Conservation (phyloP, 176 grass and related monocot genomes). For the Triticum monococcum region DNA sequence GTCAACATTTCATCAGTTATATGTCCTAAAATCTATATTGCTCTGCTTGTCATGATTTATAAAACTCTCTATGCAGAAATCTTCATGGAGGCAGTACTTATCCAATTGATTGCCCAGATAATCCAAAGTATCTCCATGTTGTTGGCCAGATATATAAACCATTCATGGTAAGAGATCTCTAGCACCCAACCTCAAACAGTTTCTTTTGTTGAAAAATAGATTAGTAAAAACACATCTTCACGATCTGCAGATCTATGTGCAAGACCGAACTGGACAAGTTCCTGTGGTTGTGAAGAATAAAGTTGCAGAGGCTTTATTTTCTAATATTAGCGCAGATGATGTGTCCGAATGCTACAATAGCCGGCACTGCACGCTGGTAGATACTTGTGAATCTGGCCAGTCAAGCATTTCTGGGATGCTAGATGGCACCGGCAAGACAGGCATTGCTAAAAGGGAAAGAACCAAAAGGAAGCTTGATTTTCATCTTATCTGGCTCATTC, state of each 20-base stretch:
- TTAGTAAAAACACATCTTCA: not conserved
- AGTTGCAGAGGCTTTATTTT: slow-evolving; percentile 65
- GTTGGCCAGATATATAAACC: slow-evolving; percentile 54
- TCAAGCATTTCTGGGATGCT: not conserved
- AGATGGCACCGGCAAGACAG: not conserved
- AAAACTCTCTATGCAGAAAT: slow-evolving; percentile 40
- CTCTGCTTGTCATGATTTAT: not conserved
- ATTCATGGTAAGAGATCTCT: slow-evolving; percentile 43
- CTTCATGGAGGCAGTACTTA: not conserved
- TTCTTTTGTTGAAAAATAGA: slow-evolving; percentile 11
- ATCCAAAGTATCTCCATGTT: slow-evolving; percentile 54
- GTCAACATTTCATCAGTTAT: not conserved
- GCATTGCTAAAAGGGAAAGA: slow-evolving; percentile 12
- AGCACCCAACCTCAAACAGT: not conserved
- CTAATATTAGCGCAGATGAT: slow-evolving; percentile 52
- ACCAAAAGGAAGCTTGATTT: slow-evolving; percentile 40
- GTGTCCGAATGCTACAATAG: slow-evolving; percentile 40
- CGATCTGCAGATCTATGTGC: slow-evolving; percentile 41
- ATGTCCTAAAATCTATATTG: not conserved
- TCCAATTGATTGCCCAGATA: slow-evolving; percentile 49
- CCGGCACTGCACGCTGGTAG: not conserved
- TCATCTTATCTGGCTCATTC: slow-evolving; percentile 53
- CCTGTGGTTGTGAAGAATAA: slow-evolving; percentile 65
- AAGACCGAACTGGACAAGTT: slow-evolving; percentile 61
- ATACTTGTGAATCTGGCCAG: slow-evolving; percentile 12